These are phyloP conservation scores for Fusarium tricinctum DNA, from an alignment of 2,329 filamentous ascomycete species.

Conservation along the genomic window DNA sequence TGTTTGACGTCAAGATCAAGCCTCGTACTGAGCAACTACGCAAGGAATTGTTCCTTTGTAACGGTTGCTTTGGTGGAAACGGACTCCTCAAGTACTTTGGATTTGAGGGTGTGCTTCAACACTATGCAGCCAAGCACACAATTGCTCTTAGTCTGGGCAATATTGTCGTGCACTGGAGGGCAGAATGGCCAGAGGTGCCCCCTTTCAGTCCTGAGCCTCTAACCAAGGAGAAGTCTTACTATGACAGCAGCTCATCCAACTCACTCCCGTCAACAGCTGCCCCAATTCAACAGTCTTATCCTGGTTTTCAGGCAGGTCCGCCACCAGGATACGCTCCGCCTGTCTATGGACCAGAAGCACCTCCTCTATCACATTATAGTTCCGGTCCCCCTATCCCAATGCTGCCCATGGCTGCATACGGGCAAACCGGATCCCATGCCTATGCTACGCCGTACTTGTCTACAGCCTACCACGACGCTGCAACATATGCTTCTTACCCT, in stretches of 20 bases:
- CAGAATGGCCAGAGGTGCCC: conserved; percentile 82
- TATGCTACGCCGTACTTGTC: conserved; percentile 30
- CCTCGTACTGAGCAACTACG: conserved; percentile 74
- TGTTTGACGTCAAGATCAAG: conserved; percentile 83
- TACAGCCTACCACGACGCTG: conserved; percentile 28
- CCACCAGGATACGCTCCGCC: conserved; percentile 34
- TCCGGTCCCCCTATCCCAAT: conserved; percentile 22
- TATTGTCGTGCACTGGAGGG: conserved; percentile 82
- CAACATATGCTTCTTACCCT: conserved; percentile 32
- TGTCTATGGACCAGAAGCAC: conserved; percentile 30
- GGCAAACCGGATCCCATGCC: conserved; percentile 18
- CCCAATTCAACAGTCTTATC: conserved; percentile 22
- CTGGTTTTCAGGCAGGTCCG: conserved; percentile 24
- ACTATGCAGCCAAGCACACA: conserved; percentile 87
- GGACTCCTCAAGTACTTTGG: conserved; percentile 76
- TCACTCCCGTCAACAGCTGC: conserved; percentile 5
- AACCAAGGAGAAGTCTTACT: conserved; percentile 46
- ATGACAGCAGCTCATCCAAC: conserved; percentile 21
- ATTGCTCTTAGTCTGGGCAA: conserved; percentile 76
- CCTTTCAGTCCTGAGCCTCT: conserved; percentile 77
- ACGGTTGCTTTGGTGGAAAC: conserved; percentile 67
- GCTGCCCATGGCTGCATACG: conserved; percentile 16
- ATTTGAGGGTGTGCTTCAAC: conserved; percentile 84
- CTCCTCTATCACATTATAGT: conserved; percentile 18
- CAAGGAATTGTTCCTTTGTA: conserved; percentile 83